Base-by-base conservation (phyloP, 1,284 basidiomycete genomes). In the Ganoderma meredithae region DNA sequence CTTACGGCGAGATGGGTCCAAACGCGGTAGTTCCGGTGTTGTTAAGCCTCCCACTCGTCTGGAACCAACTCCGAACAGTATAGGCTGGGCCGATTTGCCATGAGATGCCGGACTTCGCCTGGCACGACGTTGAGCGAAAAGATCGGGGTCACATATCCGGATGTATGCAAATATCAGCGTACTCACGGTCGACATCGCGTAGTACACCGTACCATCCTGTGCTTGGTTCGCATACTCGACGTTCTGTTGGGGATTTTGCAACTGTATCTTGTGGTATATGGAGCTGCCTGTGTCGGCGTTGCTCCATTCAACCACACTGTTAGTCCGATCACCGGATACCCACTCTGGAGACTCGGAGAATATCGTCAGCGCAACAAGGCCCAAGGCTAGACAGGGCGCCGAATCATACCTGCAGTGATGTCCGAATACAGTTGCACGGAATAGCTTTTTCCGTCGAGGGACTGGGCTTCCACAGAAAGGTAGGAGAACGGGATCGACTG, bases 401-500 rank as follows among this genome's bases (percentile, higher is more conserved):
- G 15, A 12, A 12, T 4, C 47, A 12, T 22, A 76, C 76, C 75
- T 74, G 71, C 81, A 59, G 70, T 78, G 43, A 83, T 73, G 69
- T 83, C 79, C 25, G 79, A 76, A 71, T 82, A 80, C 33, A 79
- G 62, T 65, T 79, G 75, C 12, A 82, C 75, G 44, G 65, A 40
- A 68, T 82, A 81, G 31, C 72, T 8, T 1, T 69, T 40, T n/a
- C 76, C 78, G 65, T 82, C 81, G 9, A 71, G 63, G 0, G 81
- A 76, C 7, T 53, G 56, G 2, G 76, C 78, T 19, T 78, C 75
- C 25, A 82, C 63, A 41, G 74, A 70, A 19, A 81, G 27, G 65
- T 82, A 80, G 7, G 78, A 72, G 63, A 80, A 79, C 27, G 79
- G 78, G 15, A 81, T 64, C 13, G 79, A 81, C 69, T 82, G 78